phyloP scores from a whole-genome alignment of 164 flowering plant species.

The Aristolochia fimbriata region DNA sequence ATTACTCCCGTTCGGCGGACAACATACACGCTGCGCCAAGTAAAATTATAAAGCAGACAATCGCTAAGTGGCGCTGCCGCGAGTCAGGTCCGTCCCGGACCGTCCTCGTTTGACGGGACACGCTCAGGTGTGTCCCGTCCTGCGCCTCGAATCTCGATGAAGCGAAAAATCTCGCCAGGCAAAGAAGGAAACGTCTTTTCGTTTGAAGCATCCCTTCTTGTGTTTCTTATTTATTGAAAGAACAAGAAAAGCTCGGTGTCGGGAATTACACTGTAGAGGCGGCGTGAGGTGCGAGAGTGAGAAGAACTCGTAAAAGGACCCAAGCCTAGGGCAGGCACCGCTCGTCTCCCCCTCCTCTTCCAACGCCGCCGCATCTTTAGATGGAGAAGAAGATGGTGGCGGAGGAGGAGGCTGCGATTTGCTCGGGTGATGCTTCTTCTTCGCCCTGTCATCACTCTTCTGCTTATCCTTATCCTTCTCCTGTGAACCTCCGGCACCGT shows the following conservation, averaged over 20 bases:
- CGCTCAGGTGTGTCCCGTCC: too few relatives aligned
- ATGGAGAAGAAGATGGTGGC: slow-evolving; percentile 11
- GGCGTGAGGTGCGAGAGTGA: slow-evolving; percentile 90
- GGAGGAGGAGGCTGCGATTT: slow-evolving; percentile 16
- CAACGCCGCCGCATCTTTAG: slow-evolving; percentile 31
- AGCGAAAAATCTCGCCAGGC: too few relatives aligned
- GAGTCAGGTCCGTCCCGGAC: too few relatives aligned
- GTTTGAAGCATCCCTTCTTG: too few relatives aligned
- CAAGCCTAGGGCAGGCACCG: slow-evolving; percentile 68
- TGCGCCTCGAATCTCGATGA: too few relatives aligned
- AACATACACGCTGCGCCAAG: too few relatives aligned
- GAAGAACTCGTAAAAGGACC: slow-evolving; percentile 89
- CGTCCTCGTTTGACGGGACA: too few relatives aligned
- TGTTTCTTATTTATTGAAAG: too few relatives aligned
- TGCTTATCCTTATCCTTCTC: slow-evolving; percentile 22
- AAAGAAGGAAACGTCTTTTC: too few relatives aligned
- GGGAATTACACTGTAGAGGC: slow-evolving; percentile 67
- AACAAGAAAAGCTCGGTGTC: background rate
- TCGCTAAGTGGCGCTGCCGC: too few relatives aligned
- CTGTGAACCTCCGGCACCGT: slow-evolving; percentile 26
- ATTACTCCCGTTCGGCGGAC: too few relatives aligned
- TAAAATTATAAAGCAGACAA: too few relatives aligned
- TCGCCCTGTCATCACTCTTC: slow-evolving; percentile 23
- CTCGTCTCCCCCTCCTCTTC: slow-evolving; percentile 63
- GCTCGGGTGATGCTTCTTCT: slow-evolving; percentile 18